These are phyloP conservation scores for Leccinum variabile DNA, from an alignment of 1,284 basidiomycete species.

Conservation along the genomic window DNA sequence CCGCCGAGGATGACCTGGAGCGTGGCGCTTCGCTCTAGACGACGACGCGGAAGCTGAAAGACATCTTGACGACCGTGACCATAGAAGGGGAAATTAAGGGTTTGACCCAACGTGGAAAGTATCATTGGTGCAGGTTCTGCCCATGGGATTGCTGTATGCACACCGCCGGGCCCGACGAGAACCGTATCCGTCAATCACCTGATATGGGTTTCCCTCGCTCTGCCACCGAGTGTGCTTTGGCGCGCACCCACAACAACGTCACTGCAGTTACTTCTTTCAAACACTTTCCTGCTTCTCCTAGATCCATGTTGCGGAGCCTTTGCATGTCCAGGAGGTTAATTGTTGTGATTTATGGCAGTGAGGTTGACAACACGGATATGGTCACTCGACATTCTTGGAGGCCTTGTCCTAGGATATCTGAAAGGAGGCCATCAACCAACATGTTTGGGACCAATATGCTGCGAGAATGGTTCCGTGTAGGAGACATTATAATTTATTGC, in stretches of 20 bases:
- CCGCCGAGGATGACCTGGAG: slow-evolving; percentile 44
- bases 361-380: too few species aligned
- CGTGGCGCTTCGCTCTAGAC: slow-evolving; percentile 46
- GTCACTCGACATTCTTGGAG: too few species aligned
- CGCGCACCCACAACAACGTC: slow-evolving; percentile 87
- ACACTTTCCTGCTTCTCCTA: slow-evolving; percentile 76
- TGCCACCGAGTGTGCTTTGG: slow-evolving; percentile 82
- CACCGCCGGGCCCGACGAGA: slow-evolving; percentile 68
- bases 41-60: slow-evolving; percentile 50
- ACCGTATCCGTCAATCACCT: slow-evolving; percentile 76
- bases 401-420: too few species aligned
- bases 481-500: too few species aligned
- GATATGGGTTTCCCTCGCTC: slow-evolving; percentile 97
- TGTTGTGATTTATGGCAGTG: too few species aligned
- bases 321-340: too few species aligned
- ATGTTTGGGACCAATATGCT: too few species aligned
- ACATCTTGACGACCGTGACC: slow-evolving; percentile 50
- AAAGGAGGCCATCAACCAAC: too few species aligned
- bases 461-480: too few species aligned
- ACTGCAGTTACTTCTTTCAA: slow-evolving; percentile 79
- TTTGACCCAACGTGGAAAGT: slow-evolving; percentile 21
- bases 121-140: slow-evolving; percentile 30
- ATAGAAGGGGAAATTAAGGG: slow-evolving; percentile 47
- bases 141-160: slow-evolving; percentile 35
- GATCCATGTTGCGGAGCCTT: slow-evolving; percentile 25